Evolutionary conservation across 768 basidiomycete genomes (phyloP).

Genomic region (Boletus tylopilopsis): DNA sequence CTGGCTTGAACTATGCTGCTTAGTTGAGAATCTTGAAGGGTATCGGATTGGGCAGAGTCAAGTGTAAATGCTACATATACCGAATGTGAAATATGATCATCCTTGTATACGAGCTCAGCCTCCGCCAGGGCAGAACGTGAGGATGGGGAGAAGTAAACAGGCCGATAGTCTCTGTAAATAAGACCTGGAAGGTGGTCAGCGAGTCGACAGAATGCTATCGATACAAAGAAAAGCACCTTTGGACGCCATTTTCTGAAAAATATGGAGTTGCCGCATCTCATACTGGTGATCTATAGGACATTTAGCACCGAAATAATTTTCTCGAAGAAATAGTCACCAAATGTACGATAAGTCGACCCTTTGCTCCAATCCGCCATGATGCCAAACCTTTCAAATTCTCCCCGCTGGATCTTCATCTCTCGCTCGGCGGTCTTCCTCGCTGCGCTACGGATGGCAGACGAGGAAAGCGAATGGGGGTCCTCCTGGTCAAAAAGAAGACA

Average conservation of each 20-base stretch:
- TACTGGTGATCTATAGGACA: slow-evolving; percentile 67
- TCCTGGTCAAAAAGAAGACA: slow-evolving; percentile 34
- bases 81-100: slow-evolving; percentile 83
- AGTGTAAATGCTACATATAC: slow-evolving; percentile 81
- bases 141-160: slow-evolving; percentile 93
- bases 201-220: neutral
- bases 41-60: slow-evolving; percentile 26
- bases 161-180: slow-evolving; percentile 82
- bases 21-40: slow-evolving; percentile 12
- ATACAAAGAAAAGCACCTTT: slow-evolving; percentile 46
- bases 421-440: slow-evolving; percentile 70
- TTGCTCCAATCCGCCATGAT: slow-evolving; percentile 90
- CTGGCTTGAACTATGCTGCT: slow-evolving; percentile 29
- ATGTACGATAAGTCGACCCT: slow-evolving; percentile 74
- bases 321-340: slow-evolving; percentile 52
- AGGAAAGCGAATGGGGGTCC: slow-evolving; percentile 53
- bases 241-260: slow-evolving; percentile 87
- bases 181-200: slow-evolving; percentile 44
- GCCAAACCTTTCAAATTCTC: slow-evolving; percentile 76
- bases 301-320: neutral
- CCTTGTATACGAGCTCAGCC: slow-evolving; percentile 88
- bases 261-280: slow-evolving; percentile 80
- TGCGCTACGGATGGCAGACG: slow-evolving; percentile 60
- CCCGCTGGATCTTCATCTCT: slow-evolving; percentile 71
- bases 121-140: slow-evolving; percentile 93